phyloP scores from a whole-genome alignment of 139 green algal genomes.

The Deuterostichococcus epilithicus region DNA sequence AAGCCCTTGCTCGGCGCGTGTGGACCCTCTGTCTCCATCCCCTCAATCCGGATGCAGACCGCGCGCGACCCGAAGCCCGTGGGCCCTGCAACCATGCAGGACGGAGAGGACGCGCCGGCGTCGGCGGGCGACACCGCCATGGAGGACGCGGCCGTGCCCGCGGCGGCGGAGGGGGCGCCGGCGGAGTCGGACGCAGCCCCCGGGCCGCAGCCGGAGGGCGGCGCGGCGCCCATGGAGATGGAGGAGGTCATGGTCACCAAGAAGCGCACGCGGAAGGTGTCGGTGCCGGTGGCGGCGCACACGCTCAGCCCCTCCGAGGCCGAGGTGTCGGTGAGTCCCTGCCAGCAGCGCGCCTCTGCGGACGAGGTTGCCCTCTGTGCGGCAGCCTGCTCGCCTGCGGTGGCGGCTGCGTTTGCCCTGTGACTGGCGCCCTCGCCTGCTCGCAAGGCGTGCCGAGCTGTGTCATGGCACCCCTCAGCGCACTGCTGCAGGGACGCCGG shows the following conservation, averaged over 20 bases:
- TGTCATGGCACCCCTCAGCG: too few species aligned
- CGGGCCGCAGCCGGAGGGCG: slow-evolving; percentile 10
- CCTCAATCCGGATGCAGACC: too few species aligned
- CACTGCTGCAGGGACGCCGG: too few species aligned
- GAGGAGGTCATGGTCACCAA: slow-evolving; percentile 42
- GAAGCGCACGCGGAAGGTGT: slow-evolving; percentile 40
- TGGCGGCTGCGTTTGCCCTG: not conserved
- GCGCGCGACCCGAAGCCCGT: too few species aligned
- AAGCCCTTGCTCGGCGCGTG: too few species aligned
- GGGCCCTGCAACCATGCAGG: too few species aligned
- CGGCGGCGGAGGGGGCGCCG: slow-evolving; percentile 9
- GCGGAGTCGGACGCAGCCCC: slow-evolving; percentile 7
- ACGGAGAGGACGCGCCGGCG: slow-evolving; percentile 33
- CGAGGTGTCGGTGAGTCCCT: slow-evolving; percentile 26
- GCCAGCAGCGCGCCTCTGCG: too few species aligned
- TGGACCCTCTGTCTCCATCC: too few species aligned
- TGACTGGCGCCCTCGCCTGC: too few species aligned
- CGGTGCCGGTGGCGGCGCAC: slow-evolving; percentile 29
- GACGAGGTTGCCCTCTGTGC: not conserved
- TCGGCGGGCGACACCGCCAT: not conserved
- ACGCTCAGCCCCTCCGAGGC: slow-evolving; percentile 34
- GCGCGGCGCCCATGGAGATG: slow-evolving; percentile 47
- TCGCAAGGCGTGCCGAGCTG: too few species aligned
- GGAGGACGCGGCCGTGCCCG: not conserved
- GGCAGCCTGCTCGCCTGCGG: not conserved